Evolutionary conservation across 2,329 filamentous ascomycete genomes (phyloP), one percentile per base, ranked within the genome.

Genomic region (Xylaria sp.): DNA sequence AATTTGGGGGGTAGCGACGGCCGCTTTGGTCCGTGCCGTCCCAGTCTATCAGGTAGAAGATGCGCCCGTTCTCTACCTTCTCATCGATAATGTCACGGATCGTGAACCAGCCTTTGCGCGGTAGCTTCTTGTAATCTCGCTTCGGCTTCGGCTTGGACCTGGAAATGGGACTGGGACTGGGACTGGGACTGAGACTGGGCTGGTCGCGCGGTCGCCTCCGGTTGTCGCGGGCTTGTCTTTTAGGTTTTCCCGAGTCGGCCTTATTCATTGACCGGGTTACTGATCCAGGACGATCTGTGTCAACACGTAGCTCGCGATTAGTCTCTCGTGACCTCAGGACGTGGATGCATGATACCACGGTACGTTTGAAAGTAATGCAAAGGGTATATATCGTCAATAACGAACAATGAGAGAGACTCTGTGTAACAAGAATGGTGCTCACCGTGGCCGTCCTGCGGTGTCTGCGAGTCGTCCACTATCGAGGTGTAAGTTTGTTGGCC

Each of bases 31-130:
- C 76, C 13, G 67, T 79, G 67, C 85, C 83, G 57, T 82, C 83
- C 89, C 89, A 90, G 74, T 89, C 84, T 63, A 90, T 83, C 2
- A 82, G 75, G 72, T 89, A 91, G n/a, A 81, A 70, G 12, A 75
- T 75, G 28, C 74, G 75, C 12, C 80, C 76, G 37, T 72, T 66
- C 23, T 73, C 65, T 4, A 41, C 15, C 67, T 78, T 81, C 77
- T 83, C 81, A 60, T 76, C 76, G 13, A 83, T 65, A 25, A 84
- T 83, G 60, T 77, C 78, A 41, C 77, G 77, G 46, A 83, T 76
- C 20, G 60, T 73, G 60, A 73, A 80, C 71, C 77, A 79, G 46
- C 54, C 65, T 8, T 66, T 13, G 25, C 55, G 12, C 6, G 31
- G 1, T 54, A 55, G 48, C 20, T 52, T 63, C 37, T 44, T 39